phyloP scores from a whole-genome alignment of 2,329 filamentous ascomycete species.

The Trichoderma koningiopsis region DNA sequence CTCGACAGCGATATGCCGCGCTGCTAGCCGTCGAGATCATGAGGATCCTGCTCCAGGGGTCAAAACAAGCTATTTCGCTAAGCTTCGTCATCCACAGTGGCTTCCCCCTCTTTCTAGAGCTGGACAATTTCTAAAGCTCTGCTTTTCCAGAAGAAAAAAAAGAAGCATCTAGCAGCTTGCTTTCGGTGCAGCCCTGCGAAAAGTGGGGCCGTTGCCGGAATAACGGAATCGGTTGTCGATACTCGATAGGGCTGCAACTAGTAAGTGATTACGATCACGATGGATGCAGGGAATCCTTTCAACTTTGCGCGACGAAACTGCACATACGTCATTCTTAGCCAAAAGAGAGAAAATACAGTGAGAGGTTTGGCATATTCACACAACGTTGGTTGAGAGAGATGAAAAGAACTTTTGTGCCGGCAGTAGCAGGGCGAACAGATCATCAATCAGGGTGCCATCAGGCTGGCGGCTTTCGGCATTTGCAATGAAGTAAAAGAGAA shows the following conservation, averaged over 20 bases:
- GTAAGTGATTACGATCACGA: neutral
- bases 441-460: neutral
- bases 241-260: neutral
- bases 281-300: neutral
- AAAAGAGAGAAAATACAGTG: neutral
- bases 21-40: neutral
- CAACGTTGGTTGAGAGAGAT: neutral
- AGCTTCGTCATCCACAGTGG: neutral
- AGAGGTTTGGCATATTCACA: neutral
- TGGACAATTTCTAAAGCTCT: neutral
- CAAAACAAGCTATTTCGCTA: neutral
- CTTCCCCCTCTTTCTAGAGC: neutral
- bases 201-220: conserved; percentile 7
- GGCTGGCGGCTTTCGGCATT: neutral
- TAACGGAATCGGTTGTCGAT: conserved; percentile 19
- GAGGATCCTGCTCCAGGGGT: neutral
- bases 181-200: neutral
- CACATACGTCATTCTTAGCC: neutral
- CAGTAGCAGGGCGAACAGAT: neutral
- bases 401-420: neutral
- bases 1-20: neutral
- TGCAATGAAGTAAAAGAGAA: neutral
- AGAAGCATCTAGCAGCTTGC: neutral
- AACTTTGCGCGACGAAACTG: neutral
- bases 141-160: neutral